Conservation (phyloP, 306 rosid genomes). For the Mucuna pruriens region DNA sequence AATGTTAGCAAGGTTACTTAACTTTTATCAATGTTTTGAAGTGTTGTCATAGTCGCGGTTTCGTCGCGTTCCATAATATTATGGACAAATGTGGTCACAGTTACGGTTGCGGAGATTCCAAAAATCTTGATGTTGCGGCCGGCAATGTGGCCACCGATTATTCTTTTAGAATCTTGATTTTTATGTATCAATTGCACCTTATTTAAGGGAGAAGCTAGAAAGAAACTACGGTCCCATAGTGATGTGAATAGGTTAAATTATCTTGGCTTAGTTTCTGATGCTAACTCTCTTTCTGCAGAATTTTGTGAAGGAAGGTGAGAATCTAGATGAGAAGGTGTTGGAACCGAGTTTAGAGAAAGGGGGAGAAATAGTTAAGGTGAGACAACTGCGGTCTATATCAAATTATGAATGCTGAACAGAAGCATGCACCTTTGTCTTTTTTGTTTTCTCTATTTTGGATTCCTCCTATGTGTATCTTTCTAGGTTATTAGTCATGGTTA, state of each 20-base stretch:
- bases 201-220: background rate
- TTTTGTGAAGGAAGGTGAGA: constrained; percentile 32
- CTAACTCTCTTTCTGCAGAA: background rate
- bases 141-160: too few relatives aligned
- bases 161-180: background rate
- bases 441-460: background rate
- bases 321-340: constrained; percentile 16
- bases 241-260: background rate
- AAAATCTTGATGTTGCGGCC: background rate
- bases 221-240: background rate
- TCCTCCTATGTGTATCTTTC: background rate
- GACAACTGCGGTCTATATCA: background rate
- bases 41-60: too few relatives aligned
- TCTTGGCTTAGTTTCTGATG: background rate
- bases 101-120: background rate
- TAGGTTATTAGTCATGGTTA: background rate
- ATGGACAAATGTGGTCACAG: too few relatives aligned
- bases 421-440: background rate
- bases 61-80: too few relatives aligned
- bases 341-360: constrained; percentile 21
- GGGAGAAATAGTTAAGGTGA: constrained; percentile 40
- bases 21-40: too few relatives aligned
- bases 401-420: background rate
- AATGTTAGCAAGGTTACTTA: background rate
- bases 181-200: background rate